Conservation (phyloP, 495 filamentous ascomycete species). For the Neurospora tetrasperma region DNA sequence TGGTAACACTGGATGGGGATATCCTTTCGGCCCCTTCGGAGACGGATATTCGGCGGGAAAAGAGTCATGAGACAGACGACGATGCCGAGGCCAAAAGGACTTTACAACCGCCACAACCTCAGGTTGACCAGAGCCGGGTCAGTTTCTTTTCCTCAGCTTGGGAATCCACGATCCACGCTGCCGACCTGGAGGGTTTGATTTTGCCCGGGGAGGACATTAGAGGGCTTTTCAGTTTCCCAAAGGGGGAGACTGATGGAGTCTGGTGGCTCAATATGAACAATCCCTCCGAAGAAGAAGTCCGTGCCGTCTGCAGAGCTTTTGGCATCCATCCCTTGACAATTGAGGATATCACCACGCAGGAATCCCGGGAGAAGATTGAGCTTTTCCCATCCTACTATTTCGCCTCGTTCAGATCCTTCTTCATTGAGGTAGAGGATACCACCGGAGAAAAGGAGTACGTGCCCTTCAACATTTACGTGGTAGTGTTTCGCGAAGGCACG, state of each 20-base stretch:
- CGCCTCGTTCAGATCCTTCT: conserved; percentile 91
- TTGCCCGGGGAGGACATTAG: conserved; percentile 80
- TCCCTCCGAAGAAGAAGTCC: conserved; percentile 80
- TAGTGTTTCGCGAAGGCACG: conserved; percentile 93
- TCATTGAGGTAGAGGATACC: conserved; percentile 46
- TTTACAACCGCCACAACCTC: conserved; percentile 18
- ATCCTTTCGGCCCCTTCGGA: conserved; percentile 35
- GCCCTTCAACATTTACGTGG: conserved; percentile 89
- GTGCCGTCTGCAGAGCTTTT: conserved; percentile 82
- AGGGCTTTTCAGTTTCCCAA: conserved; percentile 70
- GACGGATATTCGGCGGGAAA: conserved; percentile 23
- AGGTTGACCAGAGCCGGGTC: conserved; percentile 60
- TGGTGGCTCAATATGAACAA: conserved; percentile 96
- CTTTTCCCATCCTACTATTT: conserved; percentile 97
- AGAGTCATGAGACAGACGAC: conserved; percentile 21
- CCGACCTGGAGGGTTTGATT: conserved; percentile 77
- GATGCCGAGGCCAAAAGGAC: conserved; percentile 9
- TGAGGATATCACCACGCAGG: conserved; percentile 89
- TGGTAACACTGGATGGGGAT: conserved; percentile 39
- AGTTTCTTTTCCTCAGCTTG: conserved; percentile 93
- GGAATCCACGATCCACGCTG: conserved; percentile 82
- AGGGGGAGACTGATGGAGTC: conserved; percentile 61
- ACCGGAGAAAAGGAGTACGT: conserved; percentile 75
- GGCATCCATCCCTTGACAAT: conserved; percentile 86
- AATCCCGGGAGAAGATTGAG: conserved; percentile 95